Base-by-base conservation (phyloP, 495 filamentous ascomycete genomes). In the Lentithecium fluviatile region DNA sequence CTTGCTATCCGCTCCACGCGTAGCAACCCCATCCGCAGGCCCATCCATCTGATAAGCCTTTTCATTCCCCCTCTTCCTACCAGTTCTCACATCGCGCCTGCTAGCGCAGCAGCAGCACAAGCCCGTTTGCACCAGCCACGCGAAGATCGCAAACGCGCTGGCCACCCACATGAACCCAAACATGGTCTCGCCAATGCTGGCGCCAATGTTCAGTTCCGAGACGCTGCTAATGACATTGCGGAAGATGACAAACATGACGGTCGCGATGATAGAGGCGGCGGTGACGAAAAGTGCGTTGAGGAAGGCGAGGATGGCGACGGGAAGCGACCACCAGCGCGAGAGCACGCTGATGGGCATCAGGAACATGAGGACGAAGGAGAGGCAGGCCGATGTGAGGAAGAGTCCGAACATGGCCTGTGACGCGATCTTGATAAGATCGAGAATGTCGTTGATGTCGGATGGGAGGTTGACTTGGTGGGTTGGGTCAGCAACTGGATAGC, bases 91-190 rank as follows among this genome's bases (percentile, higher is more conserved):
- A 71, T 88, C 86, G 60, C 85, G 67, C 57, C 78, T 71, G 29
- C 78, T 82, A 34, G 82, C 79, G 69, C 86, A 88, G 67, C 84
- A 90, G 68, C 91, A 96, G 65, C 84, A 86, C 74, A 89, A 77
- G 2, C 84, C 81, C 0, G 86, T 70, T 68, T 93, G 88, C 32
- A 93, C 71, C 12, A 90, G 69, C 65, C 87, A 94, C 0, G 84
- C 85, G 46, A 88, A 56, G 0, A 91, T 67, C 6, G 81, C 80
- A 52, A 86, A 87, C 0, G 74, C 87, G 0, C 82, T 78, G 0
- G 85, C 90, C 34, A 88, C 79, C 92, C 92, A 97, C 88, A 95
- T 91, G 65, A 95, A 95, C 0, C 77, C 86, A 68, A 95, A 82
- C 91, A 97, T 95, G 64, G 80, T 77, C 6, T 60, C 75, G 2